phyloP scores from a whole-genome alignment of 768 basidiomycete species.

The Tricholoma hemisulphureum region DNA sequence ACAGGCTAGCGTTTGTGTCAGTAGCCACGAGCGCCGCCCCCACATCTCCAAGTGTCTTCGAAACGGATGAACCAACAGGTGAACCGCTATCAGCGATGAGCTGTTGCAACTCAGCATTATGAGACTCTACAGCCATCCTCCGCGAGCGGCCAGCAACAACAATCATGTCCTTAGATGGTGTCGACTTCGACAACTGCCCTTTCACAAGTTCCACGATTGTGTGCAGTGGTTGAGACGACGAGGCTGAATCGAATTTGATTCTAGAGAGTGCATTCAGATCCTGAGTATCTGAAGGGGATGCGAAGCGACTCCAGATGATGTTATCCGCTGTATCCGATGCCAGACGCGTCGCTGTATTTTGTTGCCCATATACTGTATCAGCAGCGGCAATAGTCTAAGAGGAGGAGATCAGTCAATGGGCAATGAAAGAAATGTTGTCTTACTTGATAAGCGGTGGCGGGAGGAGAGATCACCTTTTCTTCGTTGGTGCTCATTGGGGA shows the following conservation, averaged over 20 bases:
- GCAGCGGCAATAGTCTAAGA: conserved; percentile 47
- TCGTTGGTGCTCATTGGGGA: conserved; percentile 28
- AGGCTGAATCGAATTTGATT: conserved; percentile 55
- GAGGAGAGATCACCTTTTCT: conserved; percentile 17
- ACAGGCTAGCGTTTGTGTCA: conserved; percentile 46
- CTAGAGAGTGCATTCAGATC: conserved; percentile 50
- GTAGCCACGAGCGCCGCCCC: conserved; percentile 65
- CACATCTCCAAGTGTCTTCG: conserved; percentile 75
- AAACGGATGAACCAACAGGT: conserved; percentile 52
- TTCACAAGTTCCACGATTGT: conserved; percentile 46
- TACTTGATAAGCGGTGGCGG: conserved; percentile 32
- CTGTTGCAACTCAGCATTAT: conserved; percentile 55
- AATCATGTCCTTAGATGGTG: conserved; percentile 49
- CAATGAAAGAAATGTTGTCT: conserved; percentile 10
- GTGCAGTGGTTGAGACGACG: conserved; percentile 56
- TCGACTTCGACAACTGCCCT: conserved; percentile 24
- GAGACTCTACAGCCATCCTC: conserved; percentile 59
- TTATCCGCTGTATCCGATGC: conserved; percentile 83
- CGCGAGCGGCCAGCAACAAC: conserved; percentile 74
- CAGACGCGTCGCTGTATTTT: conserved; percentile 62
- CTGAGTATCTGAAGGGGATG: conserved; percentile 29
- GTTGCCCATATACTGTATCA: conserved; percentile 72
- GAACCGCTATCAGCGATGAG: conserved; percentile 42
- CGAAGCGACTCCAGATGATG: conserved; percentile 68
- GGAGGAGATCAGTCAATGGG: not conserved